A percentile compares a stretch with the other conserved stretches of the same genome.
These are phyloP conservation scores for Xerocomellus intermedius DNA, from an alignment of 768 basidiomycete genomes.

Conservation along the genomic window DNA sequence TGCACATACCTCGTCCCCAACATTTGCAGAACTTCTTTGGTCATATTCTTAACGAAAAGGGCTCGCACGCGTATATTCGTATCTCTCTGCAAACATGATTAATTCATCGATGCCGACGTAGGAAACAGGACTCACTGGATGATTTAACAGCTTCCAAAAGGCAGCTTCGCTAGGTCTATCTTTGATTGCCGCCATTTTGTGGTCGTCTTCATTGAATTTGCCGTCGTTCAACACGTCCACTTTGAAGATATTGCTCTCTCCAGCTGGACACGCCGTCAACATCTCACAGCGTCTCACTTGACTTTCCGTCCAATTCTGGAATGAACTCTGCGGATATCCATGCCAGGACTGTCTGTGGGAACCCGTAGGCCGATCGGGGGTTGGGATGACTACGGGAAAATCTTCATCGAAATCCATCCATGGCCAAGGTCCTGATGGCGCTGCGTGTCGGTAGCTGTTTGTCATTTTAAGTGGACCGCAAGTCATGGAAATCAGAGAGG, in stretches of 20 bases:
- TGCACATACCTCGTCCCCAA: slow-evolving; percentile 49
- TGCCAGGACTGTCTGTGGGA: slow-evolving; percentile 13
- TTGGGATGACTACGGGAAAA: not conserved
- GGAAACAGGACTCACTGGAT: slow-evolving; percentile 32
- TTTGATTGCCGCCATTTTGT: not conserved
- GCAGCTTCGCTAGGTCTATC: slow-evolving; percentile 14
- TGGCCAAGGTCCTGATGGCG: slow-evolving; percentile 43
- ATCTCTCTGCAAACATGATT: slow-evolving; percentile 27
- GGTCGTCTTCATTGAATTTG: not conserved
- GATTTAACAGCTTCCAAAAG: slow-evolving; percentile 37
- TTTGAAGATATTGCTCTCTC: slow-evolving; percentile 18
- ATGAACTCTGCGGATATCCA: slow-evolving; percentile 30
- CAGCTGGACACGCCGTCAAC: slow-evolving; percentile 19
- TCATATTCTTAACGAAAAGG: slow-evolving; percentile 50
- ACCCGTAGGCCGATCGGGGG: not conserved
- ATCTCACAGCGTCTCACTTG: slow-evolving; percentile 34
- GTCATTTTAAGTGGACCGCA: not conserved
- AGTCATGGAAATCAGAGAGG: not conserved
- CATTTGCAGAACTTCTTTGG: slow-evolving; percentile 52
- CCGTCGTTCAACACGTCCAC: slow-evolving; percentile 23
- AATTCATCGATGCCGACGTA: not conserved
- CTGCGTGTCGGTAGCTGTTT: slow-evolving; percentile 36
- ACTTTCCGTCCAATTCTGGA: slow-evolving; percentile 33
- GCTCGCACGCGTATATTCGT: slow-evolving; percentile 42
- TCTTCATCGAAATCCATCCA: slow-evolving; percentile 40